Evolutionary conservation across 2,329 filamentous ascomycete species (phyloP), one percentile per base, ranked within the genome.

Genomic region (Cladosporium sp.): DNA sequence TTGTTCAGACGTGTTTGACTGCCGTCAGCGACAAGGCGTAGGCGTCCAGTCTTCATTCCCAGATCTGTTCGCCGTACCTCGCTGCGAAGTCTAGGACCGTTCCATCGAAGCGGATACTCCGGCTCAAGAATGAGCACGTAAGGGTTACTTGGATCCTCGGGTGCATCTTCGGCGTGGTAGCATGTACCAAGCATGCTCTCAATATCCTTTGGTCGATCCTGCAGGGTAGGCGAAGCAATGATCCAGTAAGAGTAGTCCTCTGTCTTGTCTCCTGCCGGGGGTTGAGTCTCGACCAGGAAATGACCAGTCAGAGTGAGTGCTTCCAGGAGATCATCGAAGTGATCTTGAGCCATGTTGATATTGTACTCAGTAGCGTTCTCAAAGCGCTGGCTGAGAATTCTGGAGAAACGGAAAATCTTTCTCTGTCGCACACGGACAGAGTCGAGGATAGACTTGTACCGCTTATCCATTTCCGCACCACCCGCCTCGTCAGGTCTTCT

Each of bases 361-460:
- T 90, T 96, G 73, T 94, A 96, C 72, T 99, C 94, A 9, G 91
- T 96, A 4, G 90, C 90, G 69, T 99, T 97, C 72, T 99, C 94
- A 68, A 99, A 99, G 58, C 93, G 86, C 69, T 96, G 90, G 65
- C 89, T 92, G 56, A 99, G 75, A 70, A 96, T 90, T 63, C 91
- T 85, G 17, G 90, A 94, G 74, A 97, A 97, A 60, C 94, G 90
- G 71, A 97, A 96, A 62, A 99, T 80, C 83, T 97, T 97, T 73
- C 94, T 84, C 74, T 99, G 94, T 20, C 94, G 86, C 58, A 97
- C 92, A 67, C 94, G 91, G 20, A 97, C 95, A 0, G 94, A 97
- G 72, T 99, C 94, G 2, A 99, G 78, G 62, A 92, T 91, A 61
- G 91, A 88, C 75, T 97, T 97, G 79, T 97, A 99, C 45, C 94